These are phyloP conservation scores for Fagopyrum esculentum DNA, from an alignment of 148 eudicot genomes.

Conservation along the genomic window DNA sequence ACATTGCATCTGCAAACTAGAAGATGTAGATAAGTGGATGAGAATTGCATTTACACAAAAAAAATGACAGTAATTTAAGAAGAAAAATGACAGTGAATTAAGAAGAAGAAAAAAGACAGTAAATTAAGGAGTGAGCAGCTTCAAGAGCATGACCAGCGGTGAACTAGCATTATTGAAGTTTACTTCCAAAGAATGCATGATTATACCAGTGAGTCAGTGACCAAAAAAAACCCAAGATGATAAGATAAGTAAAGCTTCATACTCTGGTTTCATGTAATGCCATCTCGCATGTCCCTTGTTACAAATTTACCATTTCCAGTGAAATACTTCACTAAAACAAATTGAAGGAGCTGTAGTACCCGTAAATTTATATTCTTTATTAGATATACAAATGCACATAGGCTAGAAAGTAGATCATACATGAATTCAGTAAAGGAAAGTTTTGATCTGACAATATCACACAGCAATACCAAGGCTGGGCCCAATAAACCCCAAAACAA, in stretches of 20 bases:
- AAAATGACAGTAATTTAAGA: too few relatives aligned
- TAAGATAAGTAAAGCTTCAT: neutral
- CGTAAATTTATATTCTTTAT: neutral
- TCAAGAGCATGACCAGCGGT: neutral
- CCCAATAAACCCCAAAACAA: neutral
- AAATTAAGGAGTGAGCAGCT: neutral
- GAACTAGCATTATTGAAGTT: neutral
- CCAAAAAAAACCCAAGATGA: constrained; percentile 1
- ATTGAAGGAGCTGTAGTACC: neutral
- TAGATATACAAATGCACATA: neutral
- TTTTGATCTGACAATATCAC: neutral
- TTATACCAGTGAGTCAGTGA: neutral
- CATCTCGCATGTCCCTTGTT: neutral
- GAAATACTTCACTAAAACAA: neutral
- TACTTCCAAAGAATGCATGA: neutral
- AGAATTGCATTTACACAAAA: too few relatives aligned
- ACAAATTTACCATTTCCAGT: neutral
- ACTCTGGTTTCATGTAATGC: neutral
- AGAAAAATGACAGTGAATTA: too few relatives aligned
- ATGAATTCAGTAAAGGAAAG: neutral
- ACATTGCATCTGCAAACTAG: too few relatives aligned
- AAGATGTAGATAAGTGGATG: too few relatives aligned
- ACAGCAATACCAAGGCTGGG: neutral
- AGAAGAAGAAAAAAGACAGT: neutral
- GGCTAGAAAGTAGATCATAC: neutral